Evolutionary conservation across 441 rosid genomes (phyloP), one percentile per base, ranked within the genome.

Genomic region (Viola pubescens): DNA sequence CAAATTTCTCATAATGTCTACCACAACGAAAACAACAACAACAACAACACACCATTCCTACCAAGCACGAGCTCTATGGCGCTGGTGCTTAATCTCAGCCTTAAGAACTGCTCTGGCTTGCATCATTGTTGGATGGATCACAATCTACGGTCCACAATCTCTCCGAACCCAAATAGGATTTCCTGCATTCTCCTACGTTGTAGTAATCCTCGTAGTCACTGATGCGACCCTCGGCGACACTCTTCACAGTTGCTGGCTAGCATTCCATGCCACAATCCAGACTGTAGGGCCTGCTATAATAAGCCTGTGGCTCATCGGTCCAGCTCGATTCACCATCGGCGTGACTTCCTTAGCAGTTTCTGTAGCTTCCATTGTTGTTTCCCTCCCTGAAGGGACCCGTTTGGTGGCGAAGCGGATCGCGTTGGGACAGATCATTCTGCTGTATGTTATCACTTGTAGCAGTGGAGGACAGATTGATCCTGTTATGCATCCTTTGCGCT

Each of bases 141-240:
- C 89, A 58, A 73, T 87, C 6, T 79, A 78, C 37, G 95, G 95
- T 2, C 88, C 91, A 0, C 14, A 66, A 1, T 63, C 75, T 42
- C 11, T 88, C 56, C 69, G 5, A 39, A 71, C 62, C 7, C 71
- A 68, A 52, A 66, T 82, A 9, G 76, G 81, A 41, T 82, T 83
- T 63, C 95, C 95, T 0, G 83, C 95, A 34, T 88, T 83, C 48
- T 77, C 95, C 38, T 88, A 85, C 58, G 89, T 85, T 34, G 68
- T 81, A 0, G 79, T 69, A 38, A 77, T 88, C 53, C 81, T 85
- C 9, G 62, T 85, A 13, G 66, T 68, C 51, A 78, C 85, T 3
- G 96, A 91, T 13, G 91, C 95, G 55, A 82, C 95, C 3, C 57
- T 88, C 8, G 98, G 98, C 0, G 96, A 88, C 72, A 62, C 87